A percentile compares a stretch with the other conserved stretches of the same genome.
These are phyloP conservation scores for Exophiala aquamarina DNA, from an alignment of 2,329 filamentous ascomycete species.

Conservation along the genomic window DNA sequence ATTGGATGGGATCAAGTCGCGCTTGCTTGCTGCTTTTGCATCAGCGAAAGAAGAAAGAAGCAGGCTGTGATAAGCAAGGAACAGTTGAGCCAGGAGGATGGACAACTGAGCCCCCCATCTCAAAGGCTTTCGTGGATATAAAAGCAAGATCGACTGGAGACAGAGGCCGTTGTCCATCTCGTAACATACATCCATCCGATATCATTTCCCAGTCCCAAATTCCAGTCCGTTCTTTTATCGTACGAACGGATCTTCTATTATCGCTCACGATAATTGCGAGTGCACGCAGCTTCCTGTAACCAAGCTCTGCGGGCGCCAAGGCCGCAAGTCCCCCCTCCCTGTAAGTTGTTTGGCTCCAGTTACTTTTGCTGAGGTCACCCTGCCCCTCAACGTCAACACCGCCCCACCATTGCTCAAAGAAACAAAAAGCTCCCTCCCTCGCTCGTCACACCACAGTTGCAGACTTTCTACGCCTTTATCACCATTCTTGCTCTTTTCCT, in stretches of 20 bases:
- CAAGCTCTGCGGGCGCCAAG: background rate
- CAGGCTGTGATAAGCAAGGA: conserved; percentile 20
- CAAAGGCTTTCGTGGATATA: too few relatives aligned
- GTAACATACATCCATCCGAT: background rate
- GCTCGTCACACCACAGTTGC: conserved; percentile 22
- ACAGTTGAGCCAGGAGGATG: conserved; percentile 12
- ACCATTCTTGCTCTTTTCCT: conserved; percentile 1
- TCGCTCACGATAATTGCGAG: conserved; percentile 1
- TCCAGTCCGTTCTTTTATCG: conserved; percentile 3
- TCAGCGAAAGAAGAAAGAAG: background rate
- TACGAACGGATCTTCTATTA: conserved; percentile 4
- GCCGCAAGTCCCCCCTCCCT: conserved; percentile 1
- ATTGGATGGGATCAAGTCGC: conserved; percentile 12
- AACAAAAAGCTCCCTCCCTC: conserved; percentile 23
- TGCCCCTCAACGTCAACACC: conserved; percentile 24
- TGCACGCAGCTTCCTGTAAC: background rate
- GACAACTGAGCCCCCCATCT: too few relatives aligned
- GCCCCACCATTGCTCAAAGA: conserved; percentile 23
- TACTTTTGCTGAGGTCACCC: background rate
- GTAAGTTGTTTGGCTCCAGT: background rate
- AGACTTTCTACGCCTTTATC: background rate
- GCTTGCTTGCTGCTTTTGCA: conserved; percentile 15
- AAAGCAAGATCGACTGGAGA: too few relatives aligned
- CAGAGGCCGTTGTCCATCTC: too few relatives aligned
- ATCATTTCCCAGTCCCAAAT: background rate